phyloP scores from a whole-genome alignment of 345 rosid genomes.

The Kernera saxatilis region DNA sequence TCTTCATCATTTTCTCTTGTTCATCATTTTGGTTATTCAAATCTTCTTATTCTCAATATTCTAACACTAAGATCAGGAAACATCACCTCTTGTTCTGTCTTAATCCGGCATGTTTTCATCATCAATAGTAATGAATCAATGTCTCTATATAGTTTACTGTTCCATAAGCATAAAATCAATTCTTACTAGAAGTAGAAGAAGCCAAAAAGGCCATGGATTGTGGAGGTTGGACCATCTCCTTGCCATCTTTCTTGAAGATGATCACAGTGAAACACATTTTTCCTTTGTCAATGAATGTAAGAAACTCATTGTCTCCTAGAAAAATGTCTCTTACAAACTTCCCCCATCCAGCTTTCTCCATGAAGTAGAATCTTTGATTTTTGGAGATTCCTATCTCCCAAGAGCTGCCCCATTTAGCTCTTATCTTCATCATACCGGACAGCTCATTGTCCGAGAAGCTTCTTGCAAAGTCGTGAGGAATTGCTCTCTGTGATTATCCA shows the following conservation, averaged over 20 bases:
- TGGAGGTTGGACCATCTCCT: background rate
- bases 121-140: background rate
- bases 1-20: too few relatives aligned
- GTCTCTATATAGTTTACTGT: background rate
- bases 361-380: background rate
- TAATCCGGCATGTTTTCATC: background rate
- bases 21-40: too few relatives aligned
- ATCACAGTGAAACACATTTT: background rate
- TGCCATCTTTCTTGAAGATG: background rate
- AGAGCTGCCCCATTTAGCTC: background rate
- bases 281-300: background rate
- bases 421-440: background rate
- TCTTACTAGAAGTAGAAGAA: background rate
- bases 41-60: too few relatives aligned
- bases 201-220: background rate
- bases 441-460: background rate
- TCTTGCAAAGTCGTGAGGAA: background rate
- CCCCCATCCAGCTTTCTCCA: background rate
- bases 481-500: too few relatives aligned
- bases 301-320: background rate
- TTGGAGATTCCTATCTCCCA: background rate
- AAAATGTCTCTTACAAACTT: background rate
- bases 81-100: background rate
- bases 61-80: background rate
- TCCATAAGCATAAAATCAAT: background rate